Evolutionary conservation across 2,329 filamentous ascomycete species (phyloP), one percentile per base, ranked within the genome.

Genomic region (Cladosporium sp.): DNA sequence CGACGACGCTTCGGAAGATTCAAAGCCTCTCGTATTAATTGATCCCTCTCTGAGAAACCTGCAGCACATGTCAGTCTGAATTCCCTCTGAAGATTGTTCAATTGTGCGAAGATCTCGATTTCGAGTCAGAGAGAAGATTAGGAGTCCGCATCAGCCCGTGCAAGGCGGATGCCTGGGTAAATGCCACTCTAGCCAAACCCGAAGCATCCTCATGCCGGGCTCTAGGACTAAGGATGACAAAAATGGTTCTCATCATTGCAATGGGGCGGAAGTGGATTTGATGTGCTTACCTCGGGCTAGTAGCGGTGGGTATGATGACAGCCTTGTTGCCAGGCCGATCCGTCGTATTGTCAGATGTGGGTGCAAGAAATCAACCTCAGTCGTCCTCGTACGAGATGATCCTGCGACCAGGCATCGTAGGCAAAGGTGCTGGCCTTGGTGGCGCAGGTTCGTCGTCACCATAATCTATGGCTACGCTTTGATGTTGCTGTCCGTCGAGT

Each of bases 391-490:
- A 59, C 26, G 23, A 31, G 59, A 62, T 62, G 12, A 44, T 49
- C 26, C 29, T 46, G 14, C 55, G 52, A 52, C 21, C 12, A 37
- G 49, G 57, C 56, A 65, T 35, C 18, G 31, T 14, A 26, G 50
- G 21, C 14, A 18, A 35, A 18, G 29, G 44, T 7, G 23, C 10
- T 55, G 49, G n/a, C 5, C 21, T 28, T 35, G 33, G 55, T 35
- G 49, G 29, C 14, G 59, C 59, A 12, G 31, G 44, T 49, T 62
- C 59, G 7, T 52, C 59, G 29, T 62, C 59, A 28, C 59, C 59
- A 68, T 86, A 86, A 67, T 85, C 81, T 62, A 86, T 75, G n/a
- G 81, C 75, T 1, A 81, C 70, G 1, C 72, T 70, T 23, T 77
- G 72, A 21, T 74, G 72, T 37, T 78, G 76, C 65, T 77, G 75